Evolutionary conservation across 805 yeast genomes (phyloP), one percentile per base, ranked within the genome.

Genomic region (Metschnikowia shivogae): DNA sequence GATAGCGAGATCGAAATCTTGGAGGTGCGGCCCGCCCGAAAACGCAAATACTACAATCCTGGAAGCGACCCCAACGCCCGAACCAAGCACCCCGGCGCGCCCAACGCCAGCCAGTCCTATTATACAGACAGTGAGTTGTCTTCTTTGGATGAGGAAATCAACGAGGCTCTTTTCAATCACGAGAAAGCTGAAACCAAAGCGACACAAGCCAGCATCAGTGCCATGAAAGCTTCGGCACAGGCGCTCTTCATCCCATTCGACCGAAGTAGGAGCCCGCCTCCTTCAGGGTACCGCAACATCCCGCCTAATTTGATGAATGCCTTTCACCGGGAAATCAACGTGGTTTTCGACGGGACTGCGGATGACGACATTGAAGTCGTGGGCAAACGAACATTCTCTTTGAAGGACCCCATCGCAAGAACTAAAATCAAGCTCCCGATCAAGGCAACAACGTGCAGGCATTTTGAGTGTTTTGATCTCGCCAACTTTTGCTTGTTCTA

Each of bases 401-500:
- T 72, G 28, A 55, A 65, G 36, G 76, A 72, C 47, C 76, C 76
- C 3, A 52, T 68, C n/a, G 58, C 65, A 26, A 68, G 67, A 20
- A 61, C 67, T 30, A 68, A 61, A 44, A 71, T 72, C 32, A 49
- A 54, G 34, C 55, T 72, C 7, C 76, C 76, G 2, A 67, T 72
- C 8, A 72, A 70, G 53, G 62, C 74, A 5, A 48, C 53, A 7
- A 44, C 47, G 0, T 72, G 76, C 49, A 51, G 52, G 27, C 76
- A 72, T 49, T 70, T 71, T 49, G 75, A 69, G 56, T 71, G 76
- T 53, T 72, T 72, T 54, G 76, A 72, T 46, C 68, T 63, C 42
- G 68, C 69, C 10, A 68, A 56, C 33, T 72, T 72, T 43, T 72
- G 76, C 50, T 43, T 60, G 13, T 69, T 69, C 48, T 65, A 70